Evolutionary conservation across 257 asterid genomes (phyloP).

Genomic region (Lycium ferocissimum): DNA sequence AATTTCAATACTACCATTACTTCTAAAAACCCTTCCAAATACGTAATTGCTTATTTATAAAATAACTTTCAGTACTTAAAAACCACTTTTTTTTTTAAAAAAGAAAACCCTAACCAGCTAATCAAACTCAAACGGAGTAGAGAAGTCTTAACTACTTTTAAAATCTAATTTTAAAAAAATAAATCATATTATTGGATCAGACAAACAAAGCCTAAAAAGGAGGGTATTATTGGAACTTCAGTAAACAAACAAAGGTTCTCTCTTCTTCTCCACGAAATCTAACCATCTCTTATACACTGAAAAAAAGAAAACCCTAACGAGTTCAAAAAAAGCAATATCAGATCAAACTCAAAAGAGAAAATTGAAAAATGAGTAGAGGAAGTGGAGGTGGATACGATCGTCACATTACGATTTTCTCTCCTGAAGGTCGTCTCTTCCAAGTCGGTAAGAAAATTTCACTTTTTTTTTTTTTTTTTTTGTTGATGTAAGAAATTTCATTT

Average conservation of each 20-base stretch:
- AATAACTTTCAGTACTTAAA: no score
- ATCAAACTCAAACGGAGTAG: no score
- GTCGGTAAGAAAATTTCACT: constrained; percentile 48
- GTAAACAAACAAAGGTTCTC: background rate
- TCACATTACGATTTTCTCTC: constrained; percentile 99
- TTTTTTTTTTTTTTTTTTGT: background rate
- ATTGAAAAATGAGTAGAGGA: constrained; percentile 87
- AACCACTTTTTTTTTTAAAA: no score
- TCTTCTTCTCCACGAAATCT: constrained; percentile 23
- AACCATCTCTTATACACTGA: background rate
- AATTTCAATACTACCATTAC: no score
- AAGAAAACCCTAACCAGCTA: no score
- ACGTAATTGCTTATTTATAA: no score
- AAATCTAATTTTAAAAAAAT: no score
- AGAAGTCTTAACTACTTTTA: no score
- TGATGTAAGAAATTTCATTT: no score
- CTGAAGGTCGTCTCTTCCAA: constrained; percentile 98
- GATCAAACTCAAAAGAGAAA: constrained; percentile 5
- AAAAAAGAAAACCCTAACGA: background rate
- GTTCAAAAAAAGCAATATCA: background rate
- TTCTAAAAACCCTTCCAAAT: no score
- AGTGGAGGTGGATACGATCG: constrained; percentile 99
- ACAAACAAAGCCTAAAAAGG: background rate
- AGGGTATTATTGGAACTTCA: background rate
- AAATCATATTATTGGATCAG: background rate